Conservation (phyloP, 2,329 filamentous ascomycete species). For the Diaporthe ilicicola region DNA sequence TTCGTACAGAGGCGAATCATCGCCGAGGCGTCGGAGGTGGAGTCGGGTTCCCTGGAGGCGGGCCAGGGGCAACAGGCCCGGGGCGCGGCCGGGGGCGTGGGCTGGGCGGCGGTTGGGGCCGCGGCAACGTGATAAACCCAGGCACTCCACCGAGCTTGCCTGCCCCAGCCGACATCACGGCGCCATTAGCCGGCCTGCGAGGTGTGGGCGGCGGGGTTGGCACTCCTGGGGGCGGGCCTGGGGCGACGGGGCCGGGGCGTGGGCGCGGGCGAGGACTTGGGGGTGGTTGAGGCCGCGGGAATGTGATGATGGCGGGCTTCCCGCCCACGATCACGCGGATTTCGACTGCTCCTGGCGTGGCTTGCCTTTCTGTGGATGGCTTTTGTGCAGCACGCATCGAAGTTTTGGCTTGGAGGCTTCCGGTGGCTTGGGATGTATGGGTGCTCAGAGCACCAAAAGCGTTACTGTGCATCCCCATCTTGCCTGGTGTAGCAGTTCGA, state of each 20-base stretch:
- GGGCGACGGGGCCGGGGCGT: slow-evolving; percentile 25
- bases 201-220: slow-evolving; percentile 30
- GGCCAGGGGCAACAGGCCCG: slow-evolving; percentile 17
- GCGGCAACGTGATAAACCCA: not conserved
- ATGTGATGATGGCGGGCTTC: not conserved
- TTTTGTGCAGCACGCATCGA: not conserved
- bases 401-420: not conserved
- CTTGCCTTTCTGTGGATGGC: not conserved
- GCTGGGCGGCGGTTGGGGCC: slow-evolving; percentile 27
- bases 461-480: slow-evolving; percentile 11
- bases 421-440: not conserved
- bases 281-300: slow-evolving; percentile 26
- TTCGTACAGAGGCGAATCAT: not conserved
- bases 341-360: too few species aligned
- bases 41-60: slow-evolving; percentile 29
- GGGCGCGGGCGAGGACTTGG: slow-evolving; percentile 29
- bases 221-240: slow-evolving; percentile 22
- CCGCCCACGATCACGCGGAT: slow-evolving; percentile 6
- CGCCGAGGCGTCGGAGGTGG: slow-evolving; percentile 28
- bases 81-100: slow-evolving; percentile 29
- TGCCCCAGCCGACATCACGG: not conserved
- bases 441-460: not conserved
- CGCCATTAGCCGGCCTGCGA: not conserved
- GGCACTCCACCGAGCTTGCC: not conserved
- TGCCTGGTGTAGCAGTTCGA: not conserved